Evolutionary conservation across 2,329 filamentous ascomycete species (phyloP).

Genomic region (Cadophora sp.): DNA sequence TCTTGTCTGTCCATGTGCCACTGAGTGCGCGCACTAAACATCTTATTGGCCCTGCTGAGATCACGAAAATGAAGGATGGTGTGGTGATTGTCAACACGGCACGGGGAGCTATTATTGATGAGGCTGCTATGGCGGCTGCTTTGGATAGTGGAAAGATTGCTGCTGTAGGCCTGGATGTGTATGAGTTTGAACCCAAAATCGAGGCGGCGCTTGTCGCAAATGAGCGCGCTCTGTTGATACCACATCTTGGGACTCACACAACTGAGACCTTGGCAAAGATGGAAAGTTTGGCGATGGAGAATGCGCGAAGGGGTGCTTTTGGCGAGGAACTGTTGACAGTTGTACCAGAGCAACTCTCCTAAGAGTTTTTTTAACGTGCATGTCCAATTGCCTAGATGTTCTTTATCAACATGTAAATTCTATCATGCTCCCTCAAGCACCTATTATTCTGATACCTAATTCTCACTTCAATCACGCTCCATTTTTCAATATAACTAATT

Average conservation of each 20-base stretch:
- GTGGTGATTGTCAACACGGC: conserved; percentile 82
- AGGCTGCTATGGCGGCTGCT: conserved; percentile 76
- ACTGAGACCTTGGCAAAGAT: conserved; percentile 53
- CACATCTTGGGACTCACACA: too few relatives aligned
- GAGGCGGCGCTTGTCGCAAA: conserved; percentile 66
- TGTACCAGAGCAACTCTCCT: conserved; percentile 19
- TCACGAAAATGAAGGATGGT: conserved; percentile 71
- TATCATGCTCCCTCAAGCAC: too few relatives aligned
- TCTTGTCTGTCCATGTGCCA: conserved; percentile 75
- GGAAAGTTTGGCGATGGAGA: conserved; percentile 45
- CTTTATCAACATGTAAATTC: too few relatives aligned
- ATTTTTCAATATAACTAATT: too few relatives aligned
- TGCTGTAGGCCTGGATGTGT: conserved; percentile 78
- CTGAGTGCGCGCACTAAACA: conserved; percentile 74
- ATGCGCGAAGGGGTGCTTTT: conserved; percentile 41
- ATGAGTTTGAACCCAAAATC: conserved; percentile 76
- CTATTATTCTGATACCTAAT: too few relatives aligned
- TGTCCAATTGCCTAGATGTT: too few relatives aligned
- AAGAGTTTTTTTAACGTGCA: too few relatives aligned
- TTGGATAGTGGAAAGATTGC: conserved; percentile 71
- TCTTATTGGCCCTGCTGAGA: conserved; percentile 71
- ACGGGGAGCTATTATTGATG: conserved; percentile 79
- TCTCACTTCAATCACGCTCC: too few relatives aligned
- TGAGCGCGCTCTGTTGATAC: conserved; percentile 46
- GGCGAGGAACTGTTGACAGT: conserved; percentile 12